Conservation (phyloP, 805 yeast genomes). For the Cyberlindnera saturnus region DNA sequence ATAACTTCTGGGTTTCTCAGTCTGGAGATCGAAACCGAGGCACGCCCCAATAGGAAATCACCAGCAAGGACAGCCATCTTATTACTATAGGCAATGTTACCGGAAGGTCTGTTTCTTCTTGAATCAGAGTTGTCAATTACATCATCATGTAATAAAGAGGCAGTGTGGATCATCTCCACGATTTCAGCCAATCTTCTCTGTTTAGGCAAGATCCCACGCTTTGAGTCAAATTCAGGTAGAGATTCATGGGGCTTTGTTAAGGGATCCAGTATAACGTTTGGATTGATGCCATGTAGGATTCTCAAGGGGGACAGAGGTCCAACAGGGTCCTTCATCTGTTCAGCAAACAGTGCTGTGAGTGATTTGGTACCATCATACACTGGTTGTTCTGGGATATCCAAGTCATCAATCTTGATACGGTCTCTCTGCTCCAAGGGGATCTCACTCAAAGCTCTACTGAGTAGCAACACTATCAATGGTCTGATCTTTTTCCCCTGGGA, state of each 20-base stretch:
- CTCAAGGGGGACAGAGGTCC: constrained; percentile 74
- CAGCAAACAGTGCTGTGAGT: constrained; percentile 42
- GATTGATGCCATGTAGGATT: constrained; percentile 85
- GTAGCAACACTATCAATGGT: constrained; percentile 78
- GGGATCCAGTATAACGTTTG: constrained; percentile 77
- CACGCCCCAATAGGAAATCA: constrained; percentile 90
- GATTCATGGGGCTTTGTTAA: constrained; percentile 73
- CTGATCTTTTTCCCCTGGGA: constrained; percentile 95
- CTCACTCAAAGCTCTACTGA: constrained; percentile 72
- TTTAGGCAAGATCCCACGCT: constrained; percentile 81
- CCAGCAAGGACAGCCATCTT: constrained; percentile 98
- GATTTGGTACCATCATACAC: constrained; percentile 55
- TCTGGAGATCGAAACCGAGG: constrained; percentile 92
- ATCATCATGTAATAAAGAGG: constrained; percentile 91
- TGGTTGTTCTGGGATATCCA: constrained; percentile 63
- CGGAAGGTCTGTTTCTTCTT: constrained; percentile 85
- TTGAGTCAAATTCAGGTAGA: constrained; percentile 51
- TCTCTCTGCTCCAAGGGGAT: constrained; percentile 68
- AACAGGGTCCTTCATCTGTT: constrained; percentile 28
- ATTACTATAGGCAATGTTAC: constrained; percentile 90
- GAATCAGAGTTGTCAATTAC: constrained; percentile 88
- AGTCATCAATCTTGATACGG: constrained; percentile 52
- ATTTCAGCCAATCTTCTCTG: constrained; percentile 95
- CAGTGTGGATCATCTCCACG: constrained; percentile 97
- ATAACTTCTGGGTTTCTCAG: constrained; percentile 95